These are phyloP conservation scores for Amanita thiersii DNA, from an alignment of 768 basidiomycete genomes.

Conservation along the genomic window DNA sequence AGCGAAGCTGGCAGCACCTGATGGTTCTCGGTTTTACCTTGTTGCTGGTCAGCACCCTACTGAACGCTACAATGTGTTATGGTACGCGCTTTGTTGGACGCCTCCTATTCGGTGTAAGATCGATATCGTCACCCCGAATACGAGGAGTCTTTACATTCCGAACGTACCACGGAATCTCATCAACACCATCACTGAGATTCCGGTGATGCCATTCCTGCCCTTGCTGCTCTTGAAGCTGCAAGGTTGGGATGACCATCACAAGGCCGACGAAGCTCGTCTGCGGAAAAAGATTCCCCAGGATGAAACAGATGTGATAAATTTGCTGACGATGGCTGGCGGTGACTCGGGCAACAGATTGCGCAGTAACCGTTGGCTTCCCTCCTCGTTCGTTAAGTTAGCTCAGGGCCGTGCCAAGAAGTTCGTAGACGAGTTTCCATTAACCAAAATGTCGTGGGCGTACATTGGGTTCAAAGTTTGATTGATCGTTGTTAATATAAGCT, in stretches of 20 bases:
- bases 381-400: no score
- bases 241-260: slow-evolving; percentile 24
- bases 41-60: background rate
- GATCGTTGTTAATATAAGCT: no score
- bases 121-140: background rate
- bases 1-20: background rate
- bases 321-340: no score
- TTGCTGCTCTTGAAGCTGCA: slow-evolving; percentile 25
- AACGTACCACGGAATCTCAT: slow-evolving; percentile 12
- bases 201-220: slow-evolving; percentile 21
- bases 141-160: background rate
- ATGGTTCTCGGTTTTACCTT: background rate
- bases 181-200: slow-evolving; percentile 1
- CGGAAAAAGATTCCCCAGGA: slow-evolving; percentile 25
- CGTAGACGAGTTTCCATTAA: no score
- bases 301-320: slow-evolving; percentile 22
- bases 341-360: no score
- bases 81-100: background rate
- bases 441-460: no score
- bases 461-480: no score
- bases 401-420: no score
- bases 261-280: slow-evolving; percentile 18
- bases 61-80: background rate
- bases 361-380: no score
- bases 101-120: slow-evolving; percentile 12